Evolutionary conservation across 306 rosid genomes (phyloP), one percentile per base, ranked within the genome.

Genomic region (Lupinus albus): DNA sequence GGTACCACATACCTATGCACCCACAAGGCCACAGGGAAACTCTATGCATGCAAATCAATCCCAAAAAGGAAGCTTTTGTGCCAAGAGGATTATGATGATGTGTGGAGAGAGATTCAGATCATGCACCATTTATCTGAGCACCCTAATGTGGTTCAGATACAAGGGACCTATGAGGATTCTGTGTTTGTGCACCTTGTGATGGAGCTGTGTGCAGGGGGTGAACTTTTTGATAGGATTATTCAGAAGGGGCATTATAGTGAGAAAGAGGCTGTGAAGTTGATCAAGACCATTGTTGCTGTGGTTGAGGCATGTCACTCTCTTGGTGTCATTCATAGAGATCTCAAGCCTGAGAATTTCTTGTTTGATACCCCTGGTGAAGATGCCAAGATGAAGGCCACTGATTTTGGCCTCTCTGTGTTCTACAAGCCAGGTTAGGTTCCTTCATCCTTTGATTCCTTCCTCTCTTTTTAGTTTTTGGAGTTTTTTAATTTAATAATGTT

Each of bases 311-410:
- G 95, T 48, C 97, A 91, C 56, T 91, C 97, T 61, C 95, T 91
- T 75, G 95, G 95, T n/a, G 97, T 91, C 30, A 88, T 88, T 89
- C 97, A 91, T 61, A 84, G 97, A 49, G 97, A 91, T 82, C 97
- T 91, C 72, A 91, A 91, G 89, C 97, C 97, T 15, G 97, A 88
- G 79, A 91, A 91, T 82, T 91, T 91, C 78, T 72, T 91, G 85
- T 91, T 91, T 62, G 97, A 91, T 63, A 81, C 68, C 20, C 62
- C 93, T 46, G 72, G 71, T 6, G 93, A 91, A 52, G 95, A 84
- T 65, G 97, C 97, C 47, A 61, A 76, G 71, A 84, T 91, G 80
- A 88, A 91, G 68, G 87, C 93, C 53, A 91, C 92, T 0, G 95
- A 91, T 84, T 91, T 91, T 73, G 97, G 97, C 39, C 81, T 91